Base-by-base conservation (phyloP, 2,329 filamentous ascomycete genomes). In the Lasiodiplodia sp. region DNA sequence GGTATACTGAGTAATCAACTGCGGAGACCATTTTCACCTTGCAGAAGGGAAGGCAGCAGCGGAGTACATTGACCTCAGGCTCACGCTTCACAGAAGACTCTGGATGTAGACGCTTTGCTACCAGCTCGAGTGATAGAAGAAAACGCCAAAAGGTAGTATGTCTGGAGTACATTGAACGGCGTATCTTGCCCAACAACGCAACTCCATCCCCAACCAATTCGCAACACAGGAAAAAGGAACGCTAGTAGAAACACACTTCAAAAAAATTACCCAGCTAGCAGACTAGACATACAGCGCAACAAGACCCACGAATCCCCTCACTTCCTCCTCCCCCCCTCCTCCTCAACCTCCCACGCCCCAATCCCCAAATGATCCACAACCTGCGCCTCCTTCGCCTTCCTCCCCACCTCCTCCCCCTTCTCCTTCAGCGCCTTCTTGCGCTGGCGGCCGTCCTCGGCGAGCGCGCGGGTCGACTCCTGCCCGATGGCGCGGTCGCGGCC, bases 321-420 rank as follows among this genome's bases (percentile, higher is more conserved):
- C 38, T 40, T 40, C 18, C 8, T n/a, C 18, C 18, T 8, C 44
- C 18, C 5, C 5, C 8, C 38, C 16, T 8, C n/a, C 44, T 47
- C 44, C 44, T 11, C 16, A 8, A 47, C 44, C n/a, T 37, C 63
- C 51, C 38, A 58, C n/a, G 28, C 55, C 71, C 77, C 77, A 73
- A 79, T 76, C 5, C 78, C 78, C 71, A 79, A 71, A 74, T 79
- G 78, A 72, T 80, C 77, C 25, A 78, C 74, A 69, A 37, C 67
- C 68, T 73, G 38, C 34, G 8, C 37, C 28, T 70, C 12, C 51
- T 37, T 23, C 55, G 25, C 21, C 53, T 68, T 51, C 14, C 23
- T 6, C 25, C 18, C 18, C 37, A n/a, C 25, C 40, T 34, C 56
- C 21, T 69, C 57, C 28, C 62, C 34, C 66, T 62, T 47, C 68